Evolutionary conservation across 805 yeast species (phyloP), one percentile per base, ranked within the genome.

Genomic region (Yarrowia sp.): DNA sequence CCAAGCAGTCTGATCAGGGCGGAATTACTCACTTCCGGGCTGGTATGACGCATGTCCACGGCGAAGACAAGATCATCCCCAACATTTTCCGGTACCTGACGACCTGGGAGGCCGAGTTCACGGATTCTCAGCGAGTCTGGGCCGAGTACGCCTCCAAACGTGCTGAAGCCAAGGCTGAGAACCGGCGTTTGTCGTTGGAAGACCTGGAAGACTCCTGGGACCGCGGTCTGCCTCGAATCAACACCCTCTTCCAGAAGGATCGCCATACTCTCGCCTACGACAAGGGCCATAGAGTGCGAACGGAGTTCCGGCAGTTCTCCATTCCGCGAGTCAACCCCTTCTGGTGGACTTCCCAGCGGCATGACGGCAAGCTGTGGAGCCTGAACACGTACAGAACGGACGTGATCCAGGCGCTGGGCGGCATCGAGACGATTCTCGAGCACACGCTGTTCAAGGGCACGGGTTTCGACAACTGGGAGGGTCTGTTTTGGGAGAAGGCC

Each of bases 391-490:
- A 94, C 72, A 80, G 99, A 68, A 86, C 97, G 0, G 99, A 94
- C 74, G 97, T 94, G 2, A 92, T 94, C 46, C 97, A 94, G 73
- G 96, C 98, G 0, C 79, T 94, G 3, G 99, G 99, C 49, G 99
- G 99, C 56, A 88, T 94, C 63, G 97, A 93, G 69, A 90, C 98
- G 0, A 94, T 94, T 70, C 74, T 94, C 64, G 98, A 93, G 69
- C 99, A 94, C 69, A 91, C 98, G 0, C 74, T 94, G 47, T 94
- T 94, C 78, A 90, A 88, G 71, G 99, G 96, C 12, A 94, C 99
- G 1, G 99, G 99, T 0, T 94, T 94, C 70, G 96, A 88, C 67
- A 88, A 96, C 8, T 94, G 99, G 99, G 99, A 94, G 76, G 98
- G 99, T 4, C 77, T 94, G 24, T 94, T 94, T 74, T 94, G 99